Percentiles rank a stretch among this genome's conserved stretches.
These are phyloP conservation scores for Boletus rubescentipes DNA, from an alignment of 768 basidiomycete species.

Conservation along the genomic window DNA sequence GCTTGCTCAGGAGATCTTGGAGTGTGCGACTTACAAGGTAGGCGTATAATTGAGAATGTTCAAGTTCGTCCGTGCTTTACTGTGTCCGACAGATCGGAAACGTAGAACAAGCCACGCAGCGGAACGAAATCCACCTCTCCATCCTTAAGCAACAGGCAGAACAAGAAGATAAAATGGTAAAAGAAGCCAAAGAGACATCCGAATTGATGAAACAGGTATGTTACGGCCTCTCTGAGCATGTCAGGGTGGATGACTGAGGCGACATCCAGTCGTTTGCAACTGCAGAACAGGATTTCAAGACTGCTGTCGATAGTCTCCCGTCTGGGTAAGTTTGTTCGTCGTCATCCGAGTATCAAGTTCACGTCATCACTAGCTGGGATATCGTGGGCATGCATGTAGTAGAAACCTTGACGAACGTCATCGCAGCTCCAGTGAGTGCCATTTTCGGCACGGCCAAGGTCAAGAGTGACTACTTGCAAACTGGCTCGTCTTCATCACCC, in stretches of 20 bases:
- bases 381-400: slow-evolving; percentile 16
- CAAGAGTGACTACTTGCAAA: slow-evolving; percentile 11
- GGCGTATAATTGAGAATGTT: not conserved
- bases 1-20: slow-evolving; percentile 20
- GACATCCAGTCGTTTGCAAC: slow-evolving; percentile 9
- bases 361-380: slow-evolving; percentile 6
- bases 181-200: slow-evolving; percentile 14
- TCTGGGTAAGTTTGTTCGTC: slow-evolving; percentile 6
- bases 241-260: not conserved
- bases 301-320: slow-evolving; percentile 13
- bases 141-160: slow-evolving; percentile 14
- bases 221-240: not conserved
- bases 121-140: slow-evolving; percentile 16
- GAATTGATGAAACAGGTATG: slow-evolving; percentile 19
- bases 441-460: slow-evolving; percentile 11
- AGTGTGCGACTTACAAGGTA: slow-evolving; percentile 21
- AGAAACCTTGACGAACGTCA: slow-evolving; percentile 11
- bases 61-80: not conserved
- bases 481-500: not conserved
- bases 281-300: slow-evolving; percentile 17
- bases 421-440: slow-evolving; percentile 14
- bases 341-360: not conserved
- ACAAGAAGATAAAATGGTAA: slow-evolving; percentile 13
- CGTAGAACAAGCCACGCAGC: slow-evolving; percentile 10
- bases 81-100: slow-evolving; percentile 4